phyloP scores from a whole-genome alignment of 1,284 basidiomycete species.

The Kwoniella shivajii region DNA sequence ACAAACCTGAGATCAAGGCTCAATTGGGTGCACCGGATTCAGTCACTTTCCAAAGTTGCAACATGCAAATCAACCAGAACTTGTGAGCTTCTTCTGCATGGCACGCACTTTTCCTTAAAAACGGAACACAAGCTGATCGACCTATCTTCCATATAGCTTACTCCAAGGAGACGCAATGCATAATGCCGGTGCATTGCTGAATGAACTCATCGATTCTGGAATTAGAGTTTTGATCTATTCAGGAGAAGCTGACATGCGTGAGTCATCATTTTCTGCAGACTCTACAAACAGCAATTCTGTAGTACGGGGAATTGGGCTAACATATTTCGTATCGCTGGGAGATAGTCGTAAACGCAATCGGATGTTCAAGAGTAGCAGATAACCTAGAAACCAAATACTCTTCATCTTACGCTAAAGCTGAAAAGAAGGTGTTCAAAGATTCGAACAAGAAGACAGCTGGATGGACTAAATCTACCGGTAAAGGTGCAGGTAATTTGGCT shows the following conservation, averaged over 20 bases:
- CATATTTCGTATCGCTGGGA: no score
- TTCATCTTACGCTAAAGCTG: conserved; percentile 62
- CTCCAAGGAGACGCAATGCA: conserved; percentile 76
- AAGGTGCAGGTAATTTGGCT: conserved; percentile 71
- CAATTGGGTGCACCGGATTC: conserved; percentile 69
- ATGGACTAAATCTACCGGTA: conserved; percentile 60
- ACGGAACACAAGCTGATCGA: not conserved
- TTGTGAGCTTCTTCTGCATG: conserved; percentile 31
- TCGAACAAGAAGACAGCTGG: conserved; percentile 47
- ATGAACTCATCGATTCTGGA: conserved; percentile 72
- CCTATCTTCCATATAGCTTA: conserved; percentile 43
- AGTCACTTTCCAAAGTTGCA: conserved; percentile 64
- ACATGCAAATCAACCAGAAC: conserved; percentile 59
- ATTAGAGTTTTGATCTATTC: conserved; percentile 79
- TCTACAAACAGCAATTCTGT: no score
- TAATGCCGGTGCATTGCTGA: conserved; percentile 71
- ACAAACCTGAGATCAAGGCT: conserved; percentile 68
- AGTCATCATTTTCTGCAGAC: conserved; percentile 9
- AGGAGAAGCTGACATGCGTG: conserved; percentile 76
- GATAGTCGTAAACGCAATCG: conserved; percentile 47
- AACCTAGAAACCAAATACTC: conserved; percentile 60
- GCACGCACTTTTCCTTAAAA: not conserved
- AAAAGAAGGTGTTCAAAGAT: conserved; percentile 23
- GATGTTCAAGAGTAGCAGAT: conserved; percentile 42
- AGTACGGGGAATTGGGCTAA: no score